Base-by-base conservation (phyloP, 805 yeast species). In the Metschnikowia similis region DNA sequence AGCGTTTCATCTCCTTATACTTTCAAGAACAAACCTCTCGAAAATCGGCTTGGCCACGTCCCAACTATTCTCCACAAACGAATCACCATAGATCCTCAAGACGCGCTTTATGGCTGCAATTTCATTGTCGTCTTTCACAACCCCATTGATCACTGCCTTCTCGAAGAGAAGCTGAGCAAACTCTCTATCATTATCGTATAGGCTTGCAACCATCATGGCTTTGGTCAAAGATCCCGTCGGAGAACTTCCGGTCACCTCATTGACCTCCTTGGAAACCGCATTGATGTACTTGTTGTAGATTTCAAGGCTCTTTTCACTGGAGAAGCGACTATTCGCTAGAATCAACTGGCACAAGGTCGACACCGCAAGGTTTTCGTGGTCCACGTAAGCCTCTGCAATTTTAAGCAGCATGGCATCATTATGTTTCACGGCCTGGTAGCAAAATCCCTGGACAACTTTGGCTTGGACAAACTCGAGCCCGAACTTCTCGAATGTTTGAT, bases 81-180 rank as follows among this genome's bases (percentile, higher is more conserved):
- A 70, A n/a, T 77, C 82, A 8, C 85, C 84, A 57, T 77, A 82
- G 0, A 64, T 66, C 54, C 77, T 73, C 54, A 81, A 70, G 8
- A 70, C 54, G 8, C 60, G 66, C 56, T 78, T 80, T 8, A 80
- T 59, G n/a, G 58, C 57, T 14, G 67, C 67, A 5, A 68, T 60
- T 30, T 79, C 81, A 2, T 57, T 56, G 29, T 73, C 78, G 32
- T 77, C 74, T 13, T 57, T 56, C 2, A 80, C 37, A 10, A 66
- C 50, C 5, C 52, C 66, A 48, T 71, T 74, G 35, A 64, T 66
- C 0, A 69, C 56, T 0, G 81, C 77, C 54, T 77, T 79, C 39
- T 80, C 82, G 52, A 72, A 67, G 10, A 80, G 60, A 39, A 79
- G 72, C 48, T 71, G 66, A 0, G 84, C 83, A 62, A 82, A 80